These are phyloP conservation scores for Aspergillus chevalieri DNA, from an alignment of 2,329 filamentous ascomycete genomes.

Conservation along the genomic window DNA sequence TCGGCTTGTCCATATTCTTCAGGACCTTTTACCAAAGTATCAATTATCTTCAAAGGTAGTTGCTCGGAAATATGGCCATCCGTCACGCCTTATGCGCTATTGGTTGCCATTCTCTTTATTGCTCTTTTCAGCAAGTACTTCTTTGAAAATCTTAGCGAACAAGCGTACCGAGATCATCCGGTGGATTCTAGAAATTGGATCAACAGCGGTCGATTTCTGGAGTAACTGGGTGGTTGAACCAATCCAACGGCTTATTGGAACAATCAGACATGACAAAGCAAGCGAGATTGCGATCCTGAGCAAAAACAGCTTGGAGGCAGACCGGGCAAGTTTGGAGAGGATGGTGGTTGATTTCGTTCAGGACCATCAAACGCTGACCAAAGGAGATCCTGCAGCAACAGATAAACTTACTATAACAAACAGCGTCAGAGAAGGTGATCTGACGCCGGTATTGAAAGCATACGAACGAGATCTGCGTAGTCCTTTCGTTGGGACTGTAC, in stretches of 20 bases:
- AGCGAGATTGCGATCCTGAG: slow-evolving; percentile 97
- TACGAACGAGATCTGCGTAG: slow-evolving; percentile 83
- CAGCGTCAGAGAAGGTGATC: slow-evolving; percentile 83
- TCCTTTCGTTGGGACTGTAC: slow-evolving; percentile 74
- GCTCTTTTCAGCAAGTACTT: slow-evolving; percentile 75
- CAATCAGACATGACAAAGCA: slow-evolving; percentile 84
- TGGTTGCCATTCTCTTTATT: slow-evolving; percentile 73
- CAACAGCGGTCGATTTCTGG: slow-evolving; percentile 84
- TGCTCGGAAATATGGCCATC: slow-evolving; percentile 64
- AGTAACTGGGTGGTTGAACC: slow-evolving; percentile 93
- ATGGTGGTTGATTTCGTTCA: slow-evolving; percentile 97
- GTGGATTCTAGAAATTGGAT: slow-evolving; percentile 74
- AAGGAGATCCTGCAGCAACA: slow-evolving; percentile 49
- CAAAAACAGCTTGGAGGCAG: slow-evolving; percentile 80
- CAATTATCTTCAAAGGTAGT: slow-evolving; percentile 50
- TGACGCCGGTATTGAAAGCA: slow-evolving; percentile 83
- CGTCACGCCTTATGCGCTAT: slow-evolving; percentile 70
- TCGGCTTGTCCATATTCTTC: slow-evolving; percentile 53
- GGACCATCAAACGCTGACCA: slow-evolving; percentile 62
- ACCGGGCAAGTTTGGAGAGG: slow-evolving; percentile 84
- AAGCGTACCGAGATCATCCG: slow-evolving; percentile 68
- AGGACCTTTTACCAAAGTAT: slow-evolving; percentile 63
- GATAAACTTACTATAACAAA: slow-evolving; percentile 69
- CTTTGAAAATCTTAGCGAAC: slow-evolving; percentile 72
- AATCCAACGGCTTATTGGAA: slow-evolving; percentile 72